Base-by-base conservation (phyloP, 495 filamentous ascomycete genomes). In the Platismatia glauca region DNA sequence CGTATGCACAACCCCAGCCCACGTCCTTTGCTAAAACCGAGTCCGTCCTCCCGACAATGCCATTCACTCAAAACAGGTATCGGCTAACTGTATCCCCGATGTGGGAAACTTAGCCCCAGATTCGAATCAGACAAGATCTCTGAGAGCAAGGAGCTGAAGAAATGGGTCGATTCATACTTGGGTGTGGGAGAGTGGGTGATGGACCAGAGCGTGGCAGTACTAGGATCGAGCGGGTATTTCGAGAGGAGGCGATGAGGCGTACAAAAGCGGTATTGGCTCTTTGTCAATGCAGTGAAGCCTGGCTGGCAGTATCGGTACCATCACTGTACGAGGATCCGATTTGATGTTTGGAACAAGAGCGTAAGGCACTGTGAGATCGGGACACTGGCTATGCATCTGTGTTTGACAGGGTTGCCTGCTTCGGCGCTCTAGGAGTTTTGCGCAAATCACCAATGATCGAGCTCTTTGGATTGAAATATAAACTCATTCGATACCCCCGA, bases 161-260 rank as follows among this genome's bases (percentile, higher is more conserved):
- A 86, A 69, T 97, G 91, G 88, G 82, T 98, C 67, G 90, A 93
- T 70, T 96, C 86, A 72, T 98, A 98, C 77, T 86, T 98, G 63
- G 89, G 89, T 58, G 85, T 97, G 50, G 94, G 94, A 71, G 94
- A 98, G 76, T 95, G 89, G 89, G 88, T 96, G 59, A 93, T 98
- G 92, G 94, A 98, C 71, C 88, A 93, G 77, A 94, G 91, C 7
- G 90, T 97, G 34, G 92, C 92, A 34, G 79, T 96, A 59, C 86
- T 95, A 75, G 87, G 91, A 18, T 86, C 88, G 18, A 94, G 89
- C 72, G 81, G 84, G 38, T 98, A 82, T 74, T 98, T 98, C 71
- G 91, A 96, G 75, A 82, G 93, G 69, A 88, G 80, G 71, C 85
- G 92, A 75, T 96, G 79, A 85, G 67, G 38, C 44, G 31, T 57